Evolutionary conservation across 2,329 filamentous ascomycete species (phyloP).

Genomic region (Ramularia collo-cygni): DNA sequence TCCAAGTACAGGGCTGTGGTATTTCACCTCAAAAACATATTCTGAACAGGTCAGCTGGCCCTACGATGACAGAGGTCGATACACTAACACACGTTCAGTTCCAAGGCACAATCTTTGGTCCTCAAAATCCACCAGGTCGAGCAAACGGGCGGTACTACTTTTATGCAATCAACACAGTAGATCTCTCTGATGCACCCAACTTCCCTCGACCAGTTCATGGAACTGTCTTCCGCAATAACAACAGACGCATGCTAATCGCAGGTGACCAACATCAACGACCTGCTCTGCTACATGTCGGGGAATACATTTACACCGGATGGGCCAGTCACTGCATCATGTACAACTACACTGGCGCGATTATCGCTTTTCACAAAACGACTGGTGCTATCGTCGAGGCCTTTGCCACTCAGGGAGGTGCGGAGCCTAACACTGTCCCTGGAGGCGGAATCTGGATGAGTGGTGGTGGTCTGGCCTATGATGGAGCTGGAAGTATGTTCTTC

Average conservation of each 20-base stretch:
- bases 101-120: constrained; percentile 5
- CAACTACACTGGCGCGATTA: constrained; percentile 8
- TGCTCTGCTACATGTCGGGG: constrained; percentile 7
- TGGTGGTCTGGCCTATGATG: constrained; percentile 8
- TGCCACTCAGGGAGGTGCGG: constrained; percentile 5
- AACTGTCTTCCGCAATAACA: constrained; percentile 6
- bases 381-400: constrained; percentile 8
- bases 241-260: constrained; percentile 3
- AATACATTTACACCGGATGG: constrained; percentile 10
- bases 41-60: not conserved
- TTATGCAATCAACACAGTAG: constrained; percentile 7
- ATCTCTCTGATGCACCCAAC: constrained; percentile 4
- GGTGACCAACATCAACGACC: constrained; percentile 8
- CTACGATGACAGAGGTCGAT: not conserved
- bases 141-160: constrained; percentile 8
- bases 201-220: constrained; percentile 5
- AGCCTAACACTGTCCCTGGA: constrained; percentile 3
- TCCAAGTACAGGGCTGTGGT: constrained; percentile 7
- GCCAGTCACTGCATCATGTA: constrained; percentile 7
- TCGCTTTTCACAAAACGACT: constrained; percentile 3
- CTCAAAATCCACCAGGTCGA: constrained; percentile 3
- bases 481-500: constrained; percentile 9
- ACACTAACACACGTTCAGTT: constrained; percentile 1
- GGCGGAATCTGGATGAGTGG: constrained; percentile 10
- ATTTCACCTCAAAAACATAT: constrained; percentile 8